These are phyloP conservation scores for Scleroderma bovista DNA, from an alignment of 768 basidiomycete species.

Conservation along the genomic window DNA sequence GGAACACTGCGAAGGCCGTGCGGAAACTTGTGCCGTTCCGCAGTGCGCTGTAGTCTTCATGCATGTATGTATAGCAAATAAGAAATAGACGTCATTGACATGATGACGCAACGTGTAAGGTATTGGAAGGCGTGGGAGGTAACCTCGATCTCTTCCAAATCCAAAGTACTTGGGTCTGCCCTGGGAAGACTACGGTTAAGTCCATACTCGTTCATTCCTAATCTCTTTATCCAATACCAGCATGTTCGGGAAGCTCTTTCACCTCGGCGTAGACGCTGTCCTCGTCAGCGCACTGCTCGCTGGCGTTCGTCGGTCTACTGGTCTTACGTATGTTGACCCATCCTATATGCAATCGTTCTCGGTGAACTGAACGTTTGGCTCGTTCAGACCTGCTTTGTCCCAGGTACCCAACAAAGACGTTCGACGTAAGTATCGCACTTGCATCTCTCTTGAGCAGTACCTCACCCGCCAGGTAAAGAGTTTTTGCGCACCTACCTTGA, in stretches of 20 bases:
- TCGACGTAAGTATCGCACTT: constrained; percentile 55
- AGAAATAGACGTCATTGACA: too few species aligned
- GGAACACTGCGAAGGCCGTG: too few species aligned
- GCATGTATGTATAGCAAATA: constrained; percentile 1
- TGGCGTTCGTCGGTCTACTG: constrained; percentile 79
- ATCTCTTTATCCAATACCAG: background rate
- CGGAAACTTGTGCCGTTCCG: too few species aligned
- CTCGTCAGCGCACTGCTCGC: constrained; percentile 79
- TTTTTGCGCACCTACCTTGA: constrained; percentile 75
- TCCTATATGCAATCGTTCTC: too few species aligned
- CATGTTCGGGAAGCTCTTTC: constrained; percentile 41
- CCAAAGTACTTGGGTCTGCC: too few species aligned
- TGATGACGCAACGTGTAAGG: too few species aligned
- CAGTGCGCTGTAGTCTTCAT: constrained; percentile 10
- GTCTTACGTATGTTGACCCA: constrained; percentile 62
- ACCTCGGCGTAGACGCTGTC: constrained; percentile 70
- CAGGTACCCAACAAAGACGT: constrained; percentile 86
- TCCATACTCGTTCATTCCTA: too few species aligned
- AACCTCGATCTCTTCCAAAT: too few species aligned
- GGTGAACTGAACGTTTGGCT: background rate
- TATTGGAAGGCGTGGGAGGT: too few species aligned
- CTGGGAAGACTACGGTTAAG: too few species aligned
- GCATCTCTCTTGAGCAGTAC: too few species aligned
- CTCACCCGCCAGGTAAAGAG: constrained; percentile 47
- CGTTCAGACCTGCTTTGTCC: constrained; percentile 59